Evolutionary conservation across 106 monocot species (phyloP), one percentile per base, ranked within the genome.

Genomic region (Dendrobium officinale): DNA sequence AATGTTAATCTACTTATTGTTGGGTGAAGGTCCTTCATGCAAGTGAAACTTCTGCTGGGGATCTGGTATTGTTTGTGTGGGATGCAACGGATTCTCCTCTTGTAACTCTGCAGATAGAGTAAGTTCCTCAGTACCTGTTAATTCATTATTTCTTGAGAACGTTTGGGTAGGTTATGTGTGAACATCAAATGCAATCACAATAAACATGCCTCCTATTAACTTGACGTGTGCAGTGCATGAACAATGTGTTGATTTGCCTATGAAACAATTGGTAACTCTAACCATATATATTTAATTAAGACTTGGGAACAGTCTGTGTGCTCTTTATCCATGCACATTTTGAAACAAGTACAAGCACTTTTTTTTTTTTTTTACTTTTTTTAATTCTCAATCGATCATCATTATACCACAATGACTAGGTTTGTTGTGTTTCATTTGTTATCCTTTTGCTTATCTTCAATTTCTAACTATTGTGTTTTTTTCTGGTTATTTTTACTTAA

Each of bases 21-120:
- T 81, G 40, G 31, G 8, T 82, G 27, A 86, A 91, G 96, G 90
- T 96, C 83, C 80, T 96, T 83, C 87, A 93, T 90, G 84, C 85
- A 17, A 72, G 70, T 82, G 79, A 88, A 82, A 82, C 66, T 77
- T 85, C 83, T 83, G 79, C 79, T 75, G 83, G 73, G 72, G 73
- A 80, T 29, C 83, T 81, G 77, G 81, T 92, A 40, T 77, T 93
- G 15, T 93, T 86, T 85, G 88, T 90, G 11, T 96, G 96, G 96
- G 96, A 96, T 91, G 91, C 91, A 77, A 92, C 92, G 66, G 92
- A 92, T 85, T 80, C 83, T 72, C 89, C 88, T 82, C 88, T 85
- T 84, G 75, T 67, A 55, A 77, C 18, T 9, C 77, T 83, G 40
- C 80, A 61, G 49, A 61, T 78, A 24, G 66, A 75, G 87, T 91